Evolutionary conservation across 2,329 filamentous ascomycete species (phyloP).

Genomic region (Ceratocystis ficicola): DNA sequence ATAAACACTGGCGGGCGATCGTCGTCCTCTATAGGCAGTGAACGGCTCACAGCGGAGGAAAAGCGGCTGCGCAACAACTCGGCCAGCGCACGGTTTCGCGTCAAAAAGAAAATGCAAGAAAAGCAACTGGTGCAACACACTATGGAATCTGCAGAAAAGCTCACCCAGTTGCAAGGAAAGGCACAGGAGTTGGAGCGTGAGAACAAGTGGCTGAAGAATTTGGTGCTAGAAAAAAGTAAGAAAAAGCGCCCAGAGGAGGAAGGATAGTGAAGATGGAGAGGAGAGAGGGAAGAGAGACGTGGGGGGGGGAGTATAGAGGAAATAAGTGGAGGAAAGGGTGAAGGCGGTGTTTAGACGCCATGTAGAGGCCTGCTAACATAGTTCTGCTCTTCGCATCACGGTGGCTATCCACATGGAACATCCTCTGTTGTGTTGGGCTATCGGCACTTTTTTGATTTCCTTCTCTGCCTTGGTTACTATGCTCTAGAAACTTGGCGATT

Average conservation of each 20-base stretch:
- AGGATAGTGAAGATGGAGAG: background rate
- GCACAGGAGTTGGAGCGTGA: slow-evolving; percentile 47
- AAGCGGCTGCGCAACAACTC: slow-evolving; percentile 57
- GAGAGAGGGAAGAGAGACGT: background rate
- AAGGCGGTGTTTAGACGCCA: no score
- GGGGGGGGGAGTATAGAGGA: background rate
- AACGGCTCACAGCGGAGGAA: slow-evolving; percentile 38
- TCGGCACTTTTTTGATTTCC: no score
- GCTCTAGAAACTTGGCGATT: no score
- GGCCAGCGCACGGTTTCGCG: slow-evolving; percentile 53
- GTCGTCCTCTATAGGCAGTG: background rate
- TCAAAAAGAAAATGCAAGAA: slow-evolving; percentile 60
- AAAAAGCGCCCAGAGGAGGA: background rate
- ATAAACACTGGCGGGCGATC: background rate
- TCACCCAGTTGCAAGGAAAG: slow-evolving; percentile 43
- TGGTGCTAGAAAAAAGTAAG: slow-evolving; percentile 42
- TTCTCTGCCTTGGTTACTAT: no score
- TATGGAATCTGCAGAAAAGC: slow-evolving; percentile 51
- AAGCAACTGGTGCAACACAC: slow-evolving; percentile 48
- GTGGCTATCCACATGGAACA: no score
- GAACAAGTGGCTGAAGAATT: slow-evolving; percentile 48
- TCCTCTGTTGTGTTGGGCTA: no score
- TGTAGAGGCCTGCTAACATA: no score
- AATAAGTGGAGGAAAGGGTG: no score
- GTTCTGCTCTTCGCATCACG: no score